These are phyloP conservation scores for Fusarium temperatum DNA, from an alignment of 2,329 filamentous ascomycete genomes.

Conservation along the genomic window DNA sequence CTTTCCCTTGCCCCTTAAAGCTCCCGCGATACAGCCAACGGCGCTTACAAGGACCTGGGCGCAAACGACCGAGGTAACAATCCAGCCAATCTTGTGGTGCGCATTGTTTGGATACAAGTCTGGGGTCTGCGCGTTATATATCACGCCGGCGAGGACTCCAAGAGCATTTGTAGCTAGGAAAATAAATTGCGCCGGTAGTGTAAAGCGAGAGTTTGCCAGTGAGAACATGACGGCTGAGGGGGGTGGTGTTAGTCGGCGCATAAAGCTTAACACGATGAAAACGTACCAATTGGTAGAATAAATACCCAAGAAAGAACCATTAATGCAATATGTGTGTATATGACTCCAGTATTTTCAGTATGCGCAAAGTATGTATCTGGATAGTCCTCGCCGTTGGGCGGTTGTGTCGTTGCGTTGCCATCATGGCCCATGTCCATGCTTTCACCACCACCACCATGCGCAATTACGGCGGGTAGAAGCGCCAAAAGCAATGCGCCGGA, in stretches of 20 bases:
- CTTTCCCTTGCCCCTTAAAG: not conserved
- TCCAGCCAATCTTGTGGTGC: slow-evolving; percentile 91
- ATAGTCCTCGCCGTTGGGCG: slow-evolving; percentile 45
- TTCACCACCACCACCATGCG: slow-evolving; percentile 28
- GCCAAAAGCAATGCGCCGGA: slow-evolving; percentile 6
- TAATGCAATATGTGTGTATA: slow-evolving; percentile 75
- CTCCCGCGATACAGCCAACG: slow-evolving; percentile 64
- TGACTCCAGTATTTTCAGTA: slow-evolving; percentile 60
- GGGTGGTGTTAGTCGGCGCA: slow-evolving; percentile 4
- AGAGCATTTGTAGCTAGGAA: slow-evolving; percentile 72
- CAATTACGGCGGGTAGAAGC: slow-evolving; percentile 31
- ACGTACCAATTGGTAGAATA: slow-evolving; percentile 75
- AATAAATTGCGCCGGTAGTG: slow-evolving; percentile 72
- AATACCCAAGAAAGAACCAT: slow-evolving; percentile 80
- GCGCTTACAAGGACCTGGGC: slow-evolving; percentile 76
- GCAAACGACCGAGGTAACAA: slow-evolving; percentile 75
- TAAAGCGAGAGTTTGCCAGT: slow-evolving; percentile 78
- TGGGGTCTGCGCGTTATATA: slow-evolving; percentile 84
- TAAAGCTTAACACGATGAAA: not conserved
- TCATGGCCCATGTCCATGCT: slow-evolving; percentile 17
- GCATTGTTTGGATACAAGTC: slow-evolving; percentile 87
- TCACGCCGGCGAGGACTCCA: slow-evolving; percentile 70
- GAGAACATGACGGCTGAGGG: slow-evolving; percentile 83
- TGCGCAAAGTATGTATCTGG: slow-evolving; percentile 69
- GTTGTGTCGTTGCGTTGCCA: slow-evolving; percentile 26